Conservation (phyloP, 305 asterid species). For the Stenogyne calaminthoides region DNA sequence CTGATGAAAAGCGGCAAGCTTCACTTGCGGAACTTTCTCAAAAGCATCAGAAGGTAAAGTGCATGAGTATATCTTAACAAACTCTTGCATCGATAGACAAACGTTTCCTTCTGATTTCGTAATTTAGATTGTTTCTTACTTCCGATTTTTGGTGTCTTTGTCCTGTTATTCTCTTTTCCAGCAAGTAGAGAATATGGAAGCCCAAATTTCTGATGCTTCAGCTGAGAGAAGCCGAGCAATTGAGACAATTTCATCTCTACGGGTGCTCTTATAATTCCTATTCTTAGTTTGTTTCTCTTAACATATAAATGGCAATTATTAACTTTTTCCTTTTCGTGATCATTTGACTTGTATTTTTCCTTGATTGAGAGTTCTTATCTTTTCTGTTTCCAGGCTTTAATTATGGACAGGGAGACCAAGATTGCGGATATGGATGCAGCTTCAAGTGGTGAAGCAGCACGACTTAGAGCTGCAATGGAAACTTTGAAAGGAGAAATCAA, state of each 20-base stretch:
- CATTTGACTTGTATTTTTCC: background rate
- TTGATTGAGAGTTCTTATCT: slow-evolving; percentile 20
- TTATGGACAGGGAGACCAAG: slow-evolving; percentile 84
- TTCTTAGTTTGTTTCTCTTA: slow-evolving; percentile 24
- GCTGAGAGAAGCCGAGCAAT: slow-evolving; percentile 82
- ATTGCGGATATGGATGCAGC: slow-evolving; percentile 99
- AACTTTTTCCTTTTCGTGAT: background rate
- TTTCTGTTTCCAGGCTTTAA: slow-evolving; percentile 53
- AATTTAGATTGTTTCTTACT: slow-evolving; percentile 21
- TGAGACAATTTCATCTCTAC: slow-evolving; percentile 81
- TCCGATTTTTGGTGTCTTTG: slow-evolving; percentile 23
- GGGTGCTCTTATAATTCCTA: slow-evolving; percentile 51
- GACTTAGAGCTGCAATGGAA: slow-evolving; percentile 88
- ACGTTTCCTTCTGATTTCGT: slow-evolving; percentile 24
- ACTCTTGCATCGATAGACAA: slow-evolving; percentile 28
- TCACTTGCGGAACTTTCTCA: slow-evolving; percentile 72
- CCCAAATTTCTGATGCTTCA: slow-evolving; percentile 79
- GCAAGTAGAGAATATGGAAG: slow-evolving; percentile 88
- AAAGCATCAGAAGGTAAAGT: slow-evolving; percentile 84
- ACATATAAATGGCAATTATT: slow-evolving; percentile 21
- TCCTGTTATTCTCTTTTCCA: slow-evolving; percentile 35
- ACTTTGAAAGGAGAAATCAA: slow-evolving; percentile 80
- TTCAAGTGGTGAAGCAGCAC: slow-evolving; percentile 96
- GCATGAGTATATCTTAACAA: slow-evolving; percentile 20
- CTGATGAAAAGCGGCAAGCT: slow-evolving; percentile 85